phyloP scores from a whole-genome alignment of 495 filamentous ascomycete genomes.

The Gamarada debralockiae region DNA sequence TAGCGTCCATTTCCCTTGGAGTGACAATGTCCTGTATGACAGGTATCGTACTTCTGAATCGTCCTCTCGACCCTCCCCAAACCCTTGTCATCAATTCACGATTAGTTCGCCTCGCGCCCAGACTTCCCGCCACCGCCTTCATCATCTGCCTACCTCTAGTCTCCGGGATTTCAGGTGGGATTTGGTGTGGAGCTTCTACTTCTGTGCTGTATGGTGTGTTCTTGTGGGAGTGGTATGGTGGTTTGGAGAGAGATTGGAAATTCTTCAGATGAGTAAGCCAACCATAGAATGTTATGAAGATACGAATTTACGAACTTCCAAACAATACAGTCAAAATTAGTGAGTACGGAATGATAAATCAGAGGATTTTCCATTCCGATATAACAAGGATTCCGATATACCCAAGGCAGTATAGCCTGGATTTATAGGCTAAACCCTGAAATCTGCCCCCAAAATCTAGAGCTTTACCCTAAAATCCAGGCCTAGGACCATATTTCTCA shows the following conservation, averaged over 20 bases:
- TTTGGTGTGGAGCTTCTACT: constrained; percentile 12
- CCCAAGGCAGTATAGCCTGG: too few relatives aligned
- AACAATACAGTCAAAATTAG: too few relatives aligned
- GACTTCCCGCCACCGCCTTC: constrained; percentile 15
- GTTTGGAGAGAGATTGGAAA: constrained; percentile 22
- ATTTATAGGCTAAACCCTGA: too few relatives aligned
- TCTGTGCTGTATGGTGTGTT: constrained; percentile 14
- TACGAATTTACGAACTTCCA: too few relatives aligned
- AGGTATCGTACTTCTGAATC: constrained; percentile 22
- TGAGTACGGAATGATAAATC: too few relatives aligned
- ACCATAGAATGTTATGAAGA: neutral
- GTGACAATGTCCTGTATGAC: constrained; percentile 16
- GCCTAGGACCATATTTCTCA: too few relatives aligned
- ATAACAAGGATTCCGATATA: too few relatives aligned
- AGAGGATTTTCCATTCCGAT: too few relatives aligned
- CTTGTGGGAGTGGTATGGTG: constrained; percentile 24
- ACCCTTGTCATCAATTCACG: constrained; percentile 24
- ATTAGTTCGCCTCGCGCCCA: constrained; percentile 21
- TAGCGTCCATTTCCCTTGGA: constrained; percentile 18
- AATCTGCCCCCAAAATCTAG: too few relatives aligned
- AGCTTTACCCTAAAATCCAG: too few relatives aligned
- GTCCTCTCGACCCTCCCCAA: constrained; percentile 19
- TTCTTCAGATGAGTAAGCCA: constrained; percentile 11
- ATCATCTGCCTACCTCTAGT: constrained; percentile 21
- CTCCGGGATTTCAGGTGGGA: neutral